Base-by-base conservation (phyloP, 208 protist species). In the Trypanosoma lewisi region DNA sequence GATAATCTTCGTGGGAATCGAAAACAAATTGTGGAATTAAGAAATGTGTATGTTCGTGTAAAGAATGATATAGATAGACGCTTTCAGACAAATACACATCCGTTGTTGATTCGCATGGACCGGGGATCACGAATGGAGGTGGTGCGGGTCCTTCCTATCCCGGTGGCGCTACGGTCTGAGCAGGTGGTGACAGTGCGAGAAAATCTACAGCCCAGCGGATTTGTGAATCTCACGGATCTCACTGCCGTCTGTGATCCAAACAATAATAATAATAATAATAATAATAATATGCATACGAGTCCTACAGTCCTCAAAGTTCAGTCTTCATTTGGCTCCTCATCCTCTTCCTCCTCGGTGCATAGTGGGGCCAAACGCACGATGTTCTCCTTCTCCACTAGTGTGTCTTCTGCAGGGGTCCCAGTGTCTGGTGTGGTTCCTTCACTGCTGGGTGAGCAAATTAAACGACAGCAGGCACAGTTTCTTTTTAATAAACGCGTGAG, bases 51-150 rank as follows among this genome's bases (percentile, higher is more conserved):
- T 61, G 72, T 92, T 61, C 80, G 81, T 30, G 70, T 73, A 8
- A 94, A 94, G 67, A 91, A 64, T 51, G 83, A 89, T 34, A 59
- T 73, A 30, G 88, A 94, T 49, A 73, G 67, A 53, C 83, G 82
- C 12, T 94, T 85, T 74, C 78, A 89, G 50, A 79, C 70, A 16
- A 94, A 94, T 57, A 23, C 53, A 14, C 85, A 94, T 62, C 85
- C 84, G 19, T 62, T 94, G 50, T 69, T 84, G 50, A 72, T 94
- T 42, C 77, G 88, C 8, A 68, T 94, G 37, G 83, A 92, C 61
- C 30, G 74, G 5, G 76, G 71, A 9, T 87, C 77, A 17, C 80
- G 79, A 58, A 53, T 92, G 21, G 85, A 92, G 58, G 82, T 94
- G 19, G 88, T 91, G 56, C 85, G 85, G 41, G 54, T 92, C 11